phyloP scores from a whole-genome alignment of 306 rosid genomes.

The Prunus persica region Prunus_persica_NCBIv2 NC_034009.1:38609001-38609500 shows the following conservation, averaged over 20 bases:
- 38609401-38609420: conserved; percentile 40
- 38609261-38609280: conserved; percentile 6
- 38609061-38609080: not conserved
- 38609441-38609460: not conserved
- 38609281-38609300: not conserved
- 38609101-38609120: not conserved
- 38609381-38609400: conserved; percentile 42
- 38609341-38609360: conserved; percentile 40
- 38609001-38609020: not conserved
- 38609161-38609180: not conserved
- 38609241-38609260: not conserved
- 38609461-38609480: not conserved
- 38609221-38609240: too few relatives aligned
- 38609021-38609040: not conserved
- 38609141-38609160: not conserved
- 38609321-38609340: conserved; percentile 7
- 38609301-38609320: not conserved
- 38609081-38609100: not conserved
- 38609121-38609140: not conserved
- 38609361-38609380: conserved; percentile 9
- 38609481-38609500: not conserved
- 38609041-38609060: not conserved
- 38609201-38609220: not conserved
- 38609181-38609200: not conserved
- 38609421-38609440: conserved; percentile 19